Evolutionary conservation across 1,284 basidiomycete species (phyloP).

Genomic region (Ustilago loliicola): DNA sequence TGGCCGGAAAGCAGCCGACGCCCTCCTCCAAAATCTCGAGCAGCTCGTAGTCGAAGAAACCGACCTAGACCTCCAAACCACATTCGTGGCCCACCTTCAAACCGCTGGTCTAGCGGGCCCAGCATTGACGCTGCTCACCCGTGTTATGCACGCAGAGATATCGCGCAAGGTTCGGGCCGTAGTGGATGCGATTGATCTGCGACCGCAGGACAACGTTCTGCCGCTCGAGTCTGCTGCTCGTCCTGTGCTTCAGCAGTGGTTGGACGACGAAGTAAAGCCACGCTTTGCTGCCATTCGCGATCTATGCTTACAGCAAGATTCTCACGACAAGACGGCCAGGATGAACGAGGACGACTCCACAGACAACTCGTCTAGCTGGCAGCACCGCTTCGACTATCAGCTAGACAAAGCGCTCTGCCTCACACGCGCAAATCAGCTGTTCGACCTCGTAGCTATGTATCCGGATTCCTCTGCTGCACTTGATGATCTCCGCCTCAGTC

Average conservation of each 20-base stretch:
- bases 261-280: conserved; percentile 39
- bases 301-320: conserved; percentile 14
- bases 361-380: conserved; percentile 27
- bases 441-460: conserved; percentile 94
- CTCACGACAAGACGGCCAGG: not conserved
- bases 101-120: conserved; percentile 24
- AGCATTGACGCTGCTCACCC: conserved; percentile 33
- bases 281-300: conserved; percentile 37
- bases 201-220: conserved; percentile 26
- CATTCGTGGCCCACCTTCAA: conserved; percentile 29
- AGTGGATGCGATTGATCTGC: conserved; percentile 27
- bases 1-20: conserved; percentile 13
- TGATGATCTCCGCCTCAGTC: conserved; percentile 83
- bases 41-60: conserved; percentile 17
- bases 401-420: conserved; percentile 55
- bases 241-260: conserved; percentile 36
- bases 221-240: conserved; percentile 42
- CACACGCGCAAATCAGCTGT: conserved; percentile 76
- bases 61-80: conserved; percentile 17
- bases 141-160: conserved; percentile 38
- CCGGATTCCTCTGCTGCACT: conserved; percentile 88
- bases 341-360: conserved; percentile 6
- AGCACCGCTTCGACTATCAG: conserved; percentile 49
- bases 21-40: conserved; percentile 19
- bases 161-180: conserved; percentile 38